phyloP scores from a whole-genome alignment of 345 rosid genomes.

The Heritiera fomes region DNA sequence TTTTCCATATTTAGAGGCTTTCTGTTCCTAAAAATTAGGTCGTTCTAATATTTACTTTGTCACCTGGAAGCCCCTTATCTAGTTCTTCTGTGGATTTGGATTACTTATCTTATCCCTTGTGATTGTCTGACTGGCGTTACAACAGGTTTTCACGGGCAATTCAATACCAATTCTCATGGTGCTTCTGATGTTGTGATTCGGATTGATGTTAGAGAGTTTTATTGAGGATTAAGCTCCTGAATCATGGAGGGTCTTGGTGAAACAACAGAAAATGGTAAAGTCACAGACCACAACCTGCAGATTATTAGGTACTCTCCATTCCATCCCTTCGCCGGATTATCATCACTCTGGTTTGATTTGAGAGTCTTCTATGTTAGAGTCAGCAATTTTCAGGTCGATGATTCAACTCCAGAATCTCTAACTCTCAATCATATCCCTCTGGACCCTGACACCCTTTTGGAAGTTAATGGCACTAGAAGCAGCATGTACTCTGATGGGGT shows the following conservation, averaged over 20 bases:
- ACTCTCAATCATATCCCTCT: slow-evolving; percentile 77
- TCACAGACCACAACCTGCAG: slow-evolving; percentile 43
- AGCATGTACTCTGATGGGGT: slow-evolving; percentile 62
- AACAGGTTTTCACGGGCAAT: slow-evolving; percentile 20
- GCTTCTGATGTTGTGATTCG: slow-evolving; percentile 26
- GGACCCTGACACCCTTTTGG: slow-evolving; percentile 67
- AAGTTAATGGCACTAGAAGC: slow-evolving; percentile 71
- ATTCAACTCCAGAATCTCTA: slow-evolving; percentile 66
- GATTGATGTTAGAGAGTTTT: slow-evolving; percentile 30
- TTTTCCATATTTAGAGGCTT: slow-evolving; percentile 33
- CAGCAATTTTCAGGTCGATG: slow-evolving; percentile 68
- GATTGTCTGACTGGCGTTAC: background rate
- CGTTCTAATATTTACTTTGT: slow-evolving; percentile 17
- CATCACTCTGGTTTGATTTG: slow-evolving; percentile 68
- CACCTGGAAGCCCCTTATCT: slow-evolving; percentile 16
- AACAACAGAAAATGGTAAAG: slow-evolving; percentile 43
- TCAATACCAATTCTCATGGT: slow-evolving; percentile 12
- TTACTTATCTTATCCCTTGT: background rate
- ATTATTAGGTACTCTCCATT: slow-evolving; percentile 63
- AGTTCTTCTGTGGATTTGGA: background rate
- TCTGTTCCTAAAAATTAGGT: slow-evolving; percentile 39
- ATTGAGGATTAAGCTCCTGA: slow-evolving; percentile 41
- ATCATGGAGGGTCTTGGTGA: slow-evolving; percentile 56
- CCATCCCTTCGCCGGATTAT: slow-evolving; percentile 43
- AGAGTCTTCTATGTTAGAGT: slow-evolving; percentile 90